Percentiles rank a stretch among this genome's conserved stretches.
Evolutionary conservation across 2,329 filamentous ascomycete species (phyloP).

Genomic region (Acrocalymma vagum): DNA sequence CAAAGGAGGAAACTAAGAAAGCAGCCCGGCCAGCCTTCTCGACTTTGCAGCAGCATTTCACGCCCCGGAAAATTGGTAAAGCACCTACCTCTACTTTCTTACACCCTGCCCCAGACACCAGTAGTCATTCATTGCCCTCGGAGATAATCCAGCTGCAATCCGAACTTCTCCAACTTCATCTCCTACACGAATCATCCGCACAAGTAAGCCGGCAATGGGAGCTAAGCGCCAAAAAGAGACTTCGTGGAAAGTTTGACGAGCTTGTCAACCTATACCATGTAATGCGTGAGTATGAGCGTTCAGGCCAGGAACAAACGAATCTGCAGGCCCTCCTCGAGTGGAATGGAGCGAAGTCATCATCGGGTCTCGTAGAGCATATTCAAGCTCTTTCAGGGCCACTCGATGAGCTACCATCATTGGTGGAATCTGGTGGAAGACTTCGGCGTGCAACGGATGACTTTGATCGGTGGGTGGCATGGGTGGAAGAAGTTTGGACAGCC

Average conservation of each 20-base stretch:
- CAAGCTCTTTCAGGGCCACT: conserved; percentile 45
- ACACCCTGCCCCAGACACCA: conserved; percentile 35
- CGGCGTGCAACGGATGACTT: conserved; percentile 39
- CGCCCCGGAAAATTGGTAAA: conserved; percentile 45
- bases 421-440: conserved; percentile 43
- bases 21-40: conserved; percentile 43
- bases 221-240: conserved; percentile 35
- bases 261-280: conserved; percentile 44
- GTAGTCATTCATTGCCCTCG: conserved; percentile 27
- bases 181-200: conserved; percentile 40
- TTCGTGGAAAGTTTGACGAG: conserved; percentile 45
- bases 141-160: conserved; percentile 45
- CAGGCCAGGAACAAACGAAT: conserved; percentile 46
- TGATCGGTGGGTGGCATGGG: conserved; percentile 38
- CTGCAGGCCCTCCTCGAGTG: conserved; percentile 45
- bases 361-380: conserved; percentile 43
- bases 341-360: conserved; percentile 33
- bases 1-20: conserved; percentile 33
- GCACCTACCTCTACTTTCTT: conserved; percentile 46
- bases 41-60: conserved; percentile 51
- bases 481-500: conserved; percentile 36
- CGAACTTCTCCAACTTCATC: conserved; percentile 48
- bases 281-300: conserved; percentile 47
- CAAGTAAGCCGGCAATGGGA: conserved; percentile 39
- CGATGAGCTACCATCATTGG: conserved; percentile 44